Evolutionary conservation across 2,329 filamentous ascomycete species (phyloP).

Genomic region (Fusarium napiforme): DNA sequence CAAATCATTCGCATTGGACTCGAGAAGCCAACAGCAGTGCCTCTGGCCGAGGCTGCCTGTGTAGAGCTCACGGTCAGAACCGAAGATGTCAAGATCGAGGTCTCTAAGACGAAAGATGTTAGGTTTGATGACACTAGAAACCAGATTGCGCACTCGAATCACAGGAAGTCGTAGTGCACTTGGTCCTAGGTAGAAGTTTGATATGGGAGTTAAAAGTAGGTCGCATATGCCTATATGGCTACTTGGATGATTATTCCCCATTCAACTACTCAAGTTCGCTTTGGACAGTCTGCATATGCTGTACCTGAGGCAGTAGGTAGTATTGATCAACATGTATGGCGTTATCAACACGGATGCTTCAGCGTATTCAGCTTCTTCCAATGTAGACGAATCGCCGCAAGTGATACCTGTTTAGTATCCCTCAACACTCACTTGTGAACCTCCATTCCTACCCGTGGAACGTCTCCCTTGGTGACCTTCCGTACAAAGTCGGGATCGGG

Average conservation of each 20-base stretch:
- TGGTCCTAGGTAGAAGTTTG: neutral
- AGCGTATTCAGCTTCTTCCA: neutral
- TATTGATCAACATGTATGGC: neutral
- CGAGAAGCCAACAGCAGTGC: conserved; percentile 79
- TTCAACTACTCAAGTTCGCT: neutral
- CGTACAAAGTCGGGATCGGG: conserved; percentile 76
- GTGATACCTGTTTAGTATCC: neutral
- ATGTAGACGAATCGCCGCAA: neutral
- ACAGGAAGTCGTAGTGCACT: conserved; percentile 2
- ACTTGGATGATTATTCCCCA: neutral
- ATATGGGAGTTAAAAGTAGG: neutral
- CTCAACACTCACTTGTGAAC: conserved; percentile 8
- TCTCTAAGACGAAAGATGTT: conserved; percentile 13
- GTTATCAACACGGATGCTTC: neutral
- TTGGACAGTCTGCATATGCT: neutral
- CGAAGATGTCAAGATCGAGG: conserved; percentile 37
- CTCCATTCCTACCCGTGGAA: conserved; percentile 67
- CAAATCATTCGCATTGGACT: conserved; percentile 69
- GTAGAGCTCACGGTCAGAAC: conserved; percentile 63
- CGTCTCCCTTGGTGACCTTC: conserved; percentile 78
- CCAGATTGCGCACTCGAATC: neutral
- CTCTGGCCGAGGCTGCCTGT: conserved; percentile 75
- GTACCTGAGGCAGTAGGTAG: conserved; percentile 9
- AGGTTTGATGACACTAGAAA: conserved; percentile 26
- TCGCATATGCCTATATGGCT: neutral